phyloP scores from a whole-genome alignment of 768 basidiomycete species.

The Tylopilus subfusipes region DNA sequence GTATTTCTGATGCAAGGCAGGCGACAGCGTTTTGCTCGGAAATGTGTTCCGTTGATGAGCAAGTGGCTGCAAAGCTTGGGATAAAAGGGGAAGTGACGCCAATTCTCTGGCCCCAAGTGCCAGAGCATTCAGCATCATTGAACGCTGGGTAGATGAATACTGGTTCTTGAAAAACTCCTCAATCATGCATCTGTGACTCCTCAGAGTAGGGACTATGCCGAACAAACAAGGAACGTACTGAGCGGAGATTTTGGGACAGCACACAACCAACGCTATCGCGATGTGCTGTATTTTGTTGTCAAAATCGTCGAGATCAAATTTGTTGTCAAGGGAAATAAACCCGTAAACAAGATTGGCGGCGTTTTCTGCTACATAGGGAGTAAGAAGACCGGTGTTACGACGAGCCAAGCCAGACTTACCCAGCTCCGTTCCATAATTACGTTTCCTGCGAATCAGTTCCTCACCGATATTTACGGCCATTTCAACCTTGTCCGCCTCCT shows the following conservation, averaged over 20 bases:
- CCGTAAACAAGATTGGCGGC: conserved; percentile 76
- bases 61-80: conserved; percentile 32
- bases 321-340: conserved; percentile 72
- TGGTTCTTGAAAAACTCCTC: conserved; percentile 95
- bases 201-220: not conserved
- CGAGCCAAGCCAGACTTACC: conserved; percentile 40
- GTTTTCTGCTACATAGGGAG: conserved; percentile 70
- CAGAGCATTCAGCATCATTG: conserved; percentile 79
- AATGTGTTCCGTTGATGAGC: conserved; percentile 46
- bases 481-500: conserved; percentile 74
- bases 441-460: conserved; percentile 79
- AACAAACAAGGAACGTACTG: conserved; percentile 53
- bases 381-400: conserved; percentile 5
- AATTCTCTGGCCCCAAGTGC: conserved; percentile 85
- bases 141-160: conserved; percentile 85
- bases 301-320: conserved; percentile 81
- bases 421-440: conserved; percentile 82
- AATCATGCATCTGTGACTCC: conserved; percentile 58
- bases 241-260: conserved; percentile 72
- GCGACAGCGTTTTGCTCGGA: conserved; percentile 79
- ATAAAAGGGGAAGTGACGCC: conserved; percentile 43
- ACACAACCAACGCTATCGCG: conserved; percentile 75
- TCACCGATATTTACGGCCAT: conserved; percentile 80
- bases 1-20: conserved; percentile 67
- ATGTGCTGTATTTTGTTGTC: conserved; percentile 71